Percentiles rank a stretch among this genome's conserved stretches.
Conservation (phyloP, 768 basidiomycete species). For the Hygrophoropsis aurantiaca region DNA sequence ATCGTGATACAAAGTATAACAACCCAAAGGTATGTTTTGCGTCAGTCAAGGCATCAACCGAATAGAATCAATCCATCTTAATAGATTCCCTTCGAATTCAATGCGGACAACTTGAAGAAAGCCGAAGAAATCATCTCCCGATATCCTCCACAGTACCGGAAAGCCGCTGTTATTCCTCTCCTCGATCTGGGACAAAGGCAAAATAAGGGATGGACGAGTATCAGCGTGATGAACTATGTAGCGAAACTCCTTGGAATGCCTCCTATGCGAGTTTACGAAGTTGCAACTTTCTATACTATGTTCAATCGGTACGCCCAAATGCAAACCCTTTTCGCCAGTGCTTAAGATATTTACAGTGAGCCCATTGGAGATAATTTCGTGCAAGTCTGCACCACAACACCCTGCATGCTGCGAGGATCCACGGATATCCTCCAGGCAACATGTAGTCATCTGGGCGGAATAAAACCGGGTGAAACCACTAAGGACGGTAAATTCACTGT, state of each 20-base stretch:
- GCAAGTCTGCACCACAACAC: conserved; percentile 98
- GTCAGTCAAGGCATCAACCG: neutral
- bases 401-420: conserved; percentile 93
- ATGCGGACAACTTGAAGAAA: conserved; percentile 75
- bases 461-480: conserved; percentile 91
- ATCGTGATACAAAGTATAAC: conserved; percentile 93
- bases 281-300: conserved; percentile 99
- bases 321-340: neutral
- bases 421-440: conserved; percentile 87
- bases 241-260: conserved; percentile 92
- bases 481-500: conserved; percentile 96
- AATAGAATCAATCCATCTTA: conserved; percentile 1
- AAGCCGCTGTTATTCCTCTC: conserved; percentile 95
- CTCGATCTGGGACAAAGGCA: conserved; percentile 96
- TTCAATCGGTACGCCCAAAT: conserved; percentile 81
- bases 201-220: conserved; percentile 98
- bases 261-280: conserved; percentile 99
- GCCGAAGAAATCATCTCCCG: conserved; percentile 88
- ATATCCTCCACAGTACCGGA: conserved; percentile 98
- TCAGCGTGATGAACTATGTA: conserved; percentile 98
- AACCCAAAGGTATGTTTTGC: conserved; percentile 70
- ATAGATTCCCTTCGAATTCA: conserved; percentile 90
- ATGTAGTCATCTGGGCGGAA: conserved; percentile 76
- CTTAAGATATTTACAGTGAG: conserved; percentile 52
- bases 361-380: conserved; percentile 94